These are phyloP conservation scores for Venturia pyrina DNA, from an alignment of 2,329 filamentous ascomycete species.

Conservation along the genomic window DNA sequence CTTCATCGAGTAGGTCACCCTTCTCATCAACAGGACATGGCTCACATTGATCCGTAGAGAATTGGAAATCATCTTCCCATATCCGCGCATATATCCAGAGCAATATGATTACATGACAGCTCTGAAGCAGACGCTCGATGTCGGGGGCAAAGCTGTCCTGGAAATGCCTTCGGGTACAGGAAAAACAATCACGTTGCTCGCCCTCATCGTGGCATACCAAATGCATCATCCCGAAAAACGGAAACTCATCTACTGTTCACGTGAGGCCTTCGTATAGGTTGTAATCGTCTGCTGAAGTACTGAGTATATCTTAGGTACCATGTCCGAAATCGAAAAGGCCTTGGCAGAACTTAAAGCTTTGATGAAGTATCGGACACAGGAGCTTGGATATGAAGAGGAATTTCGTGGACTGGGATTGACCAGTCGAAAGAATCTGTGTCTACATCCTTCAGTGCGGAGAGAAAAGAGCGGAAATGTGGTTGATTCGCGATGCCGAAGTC, in stretches of 20 bases:
- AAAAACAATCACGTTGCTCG: constrained; percentile 91
- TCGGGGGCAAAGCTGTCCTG: constrained; percentile 86
- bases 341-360: constrained; percentile 80
- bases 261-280: constrained; percentile 31
- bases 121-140: constrained; percentile 82
- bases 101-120: constrained; percentile 65
- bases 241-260: constrained; percentile 97
- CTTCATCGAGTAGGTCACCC: constrained; percentile 53
- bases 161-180: constrained; percentile 99
- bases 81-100: constrained; percentile 60
- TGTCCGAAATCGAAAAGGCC: constrained; percentile 99
- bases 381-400: constrained; percentile 85
- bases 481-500: constrained; percentile 87
- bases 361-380: constrained; percentile 87
- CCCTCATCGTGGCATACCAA: constrained; percentile 93
- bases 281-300: background rate
- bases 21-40: background rate
- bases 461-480: constrained; percentile 94
- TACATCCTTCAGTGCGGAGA: constrained; percentile 90
- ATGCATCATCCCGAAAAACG: constrained; percentile 85
- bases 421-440: constrained; percentile 92
- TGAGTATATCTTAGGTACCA: constrained; percentile 53
- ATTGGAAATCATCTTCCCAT: constrained; percentile 62
- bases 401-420: constrained; percentile 88
- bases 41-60: constrained; percentile 37